Base-by-base conservation (phyloP, 1,284 basidiomycete species). In the Ustilago vetiveriae region DNA sequence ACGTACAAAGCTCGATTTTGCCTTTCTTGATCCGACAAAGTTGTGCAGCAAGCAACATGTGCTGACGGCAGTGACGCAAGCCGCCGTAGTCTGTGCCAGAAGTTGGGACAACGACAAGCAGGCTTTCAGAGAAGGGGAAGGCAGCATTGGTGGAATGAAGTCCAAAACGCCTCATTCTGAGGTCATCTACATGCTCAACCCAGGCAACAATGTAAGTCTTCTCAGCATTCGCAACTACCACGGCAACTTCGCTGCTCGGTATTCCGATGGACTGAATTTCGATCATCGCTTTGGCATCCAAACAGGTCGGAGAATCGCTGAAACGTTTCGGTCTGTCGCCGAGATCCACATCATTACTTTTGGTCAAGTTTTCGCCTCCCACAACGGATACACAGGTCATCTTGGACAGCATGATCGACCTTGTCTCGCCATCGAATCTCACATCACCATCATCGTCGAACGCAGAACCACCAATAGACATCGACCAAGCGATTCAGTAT, bases 121-220 rank as follows among this genome's bases (percentile, higher is more conserved):
- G 2, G 17, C 10, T 8, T 65, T 65, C 53, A 50, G 49, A 11
- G 67, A 62, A 16, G 67, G 62, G 9, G 56, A 60, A 30, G 62
- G 41, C 9, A 70, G 67, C 24, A 19, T 37, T 7, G 67, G 72
- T 0, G 72, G 63, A 1, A 74, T 70, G 67, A 74, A 70, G 63
- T 51, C 51, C 5, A 74, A 67, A 22, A 74, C 67, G 0, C 62
- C 66, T 0, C 67, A 70, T 41, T 74, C 72, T 1, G 72, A 74
- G 37, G 26, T 74, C 24, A 63, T 74, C 38, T 74, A 60, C 26
- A 63, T 60, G 54, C 43, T 70, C 4, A 70, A 63, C 24, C 67
- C 63, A 5, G 52, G 67, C 3, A 69, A 69, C 32, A 74, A 74
- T 29, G 71, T 67, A 35, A 53, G 69, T 57, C 8, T n/a, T 11